Conservation (phyloP, 108 stramenopile genomes). For the Discostella pseudostelligera region DNA sequence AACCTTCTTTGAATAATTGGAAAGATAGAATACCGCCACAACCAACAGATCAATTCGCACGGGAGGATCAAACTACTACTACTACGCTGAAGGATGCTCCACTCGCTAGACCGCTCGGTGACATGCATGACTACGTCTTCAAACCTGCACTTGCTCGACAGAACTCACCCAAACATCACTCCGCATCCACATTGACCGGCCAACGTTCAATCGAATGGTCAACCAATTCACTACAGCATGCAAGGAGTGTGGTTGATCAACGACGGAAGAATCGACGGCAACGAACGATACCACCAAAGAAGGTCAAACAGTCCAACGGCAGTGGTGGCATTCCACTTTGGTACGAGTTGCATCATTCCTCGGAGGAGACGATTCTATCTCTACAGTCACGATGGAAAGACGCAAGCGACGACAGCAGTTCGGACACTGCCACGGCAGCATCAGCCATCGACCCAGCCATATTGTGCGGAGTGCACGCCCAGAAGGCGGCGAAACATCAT, state of each 20-base stretch:
- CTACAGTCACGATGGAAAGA: conserved; percentile 17
- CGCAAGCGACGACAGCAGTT: background rate
- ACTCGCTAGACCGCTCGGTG: background rate
- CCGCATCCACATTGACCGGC: background rate
- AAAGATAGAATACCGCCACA: background rate
- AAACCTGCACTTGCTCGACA: background rate
- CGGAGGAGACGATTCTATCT: conserved; percentile 5
- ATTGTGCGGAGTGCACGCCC: conserved; percentile 40
- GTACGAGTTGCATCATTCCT: conserved; percentile 22
- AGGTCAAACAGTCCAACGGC: background rate
- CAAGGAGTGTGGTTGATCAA: background rate
- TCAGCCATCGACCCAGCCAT: background rate
- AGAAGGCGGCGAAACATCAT: conserved; percentile 21
- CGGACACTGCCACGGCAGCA: background rate
- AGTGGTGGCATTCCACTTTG: too few species aligned
- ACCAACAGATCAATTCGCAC: background rate
- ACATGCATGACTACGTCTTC: conserved; percentile 8
- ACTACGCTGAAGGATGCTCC: background rate
- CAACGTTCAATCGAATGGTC: conserved; percentile 7
- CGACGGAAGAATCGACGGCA: conserved; percentile 4
- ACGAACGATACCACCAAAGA: conserved; percentile 12
- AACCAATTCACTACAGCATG: conserved; percentile 6
- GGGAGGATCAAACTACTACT: background rate
- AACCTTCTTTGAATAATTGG: background rate
- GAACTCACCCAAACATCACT: background rate